Evolutionary conservation across 208 protist species (phyloP).

Genomic region (Crithidia brevicula): DNA sequence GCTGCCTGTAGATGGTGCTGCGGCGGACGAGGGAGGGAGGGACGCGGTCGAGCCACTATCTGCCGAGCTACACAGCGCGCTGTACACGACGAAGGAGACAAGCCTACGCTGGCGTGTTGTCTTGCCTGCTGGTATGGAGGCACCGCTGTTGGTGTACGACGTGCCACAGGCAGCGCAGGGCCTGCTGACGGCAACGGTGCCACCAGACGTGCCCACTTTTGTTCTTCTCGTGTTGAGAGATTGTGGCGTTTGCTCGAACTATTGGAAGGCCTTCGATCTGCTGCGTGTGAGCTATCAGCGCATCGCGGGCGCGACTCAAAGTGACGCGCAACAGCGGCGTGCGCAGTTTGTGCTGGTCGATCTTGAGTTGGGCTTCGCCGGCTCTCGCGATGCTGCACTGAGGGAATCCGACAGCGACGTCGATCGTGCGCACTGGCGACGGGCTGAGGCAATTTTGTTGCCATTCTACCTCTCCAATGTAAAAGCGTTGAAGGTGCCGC

Average conservation of each 20-base stretch:
- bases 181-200: not conserved
- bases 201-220: conserved; percentile 8
- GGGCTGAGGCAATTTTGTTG: not conserved
- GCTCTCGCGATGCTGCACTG: not conserved
- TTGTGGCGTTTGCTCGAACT: conserved; percentile 49
- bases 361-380: not conserved
- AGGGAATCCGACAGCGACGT: too few relatives aligned
- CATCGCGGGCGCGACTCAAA: conserved; percentile 1
- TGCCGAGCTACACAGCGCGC: not conserved
- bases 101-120: conserved; percentile 9
- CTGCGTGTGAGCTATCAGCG: conserved; percentile 21
- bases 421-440: conserved; percentile 2
- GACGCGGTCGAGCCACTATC: not conserved
- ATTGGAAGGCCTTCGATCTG: conserved; percentile 45
- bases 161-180: not conserved
- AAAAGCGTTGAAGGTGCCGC: conserved; percentile 22
- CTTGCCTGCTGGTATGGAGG: conserved; percentile 8
- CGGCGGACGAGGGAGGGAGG: not conserved
- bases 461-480: conserved; percentile 1
- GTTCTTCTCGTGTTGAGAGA: conserved; percentile 44
- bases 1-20: not conserved
- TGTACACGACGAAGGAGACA: not conserved
- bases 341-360: conserved; percentile 1
- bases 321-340: not conserved
- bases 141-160: conserved; percentile 17